Evolutionary conservation across 495 filamentous ascomycete genomes (phyloP), one percentile per base, ranked within the genome.

Genomic region (Arthonia radiata): DNA sequence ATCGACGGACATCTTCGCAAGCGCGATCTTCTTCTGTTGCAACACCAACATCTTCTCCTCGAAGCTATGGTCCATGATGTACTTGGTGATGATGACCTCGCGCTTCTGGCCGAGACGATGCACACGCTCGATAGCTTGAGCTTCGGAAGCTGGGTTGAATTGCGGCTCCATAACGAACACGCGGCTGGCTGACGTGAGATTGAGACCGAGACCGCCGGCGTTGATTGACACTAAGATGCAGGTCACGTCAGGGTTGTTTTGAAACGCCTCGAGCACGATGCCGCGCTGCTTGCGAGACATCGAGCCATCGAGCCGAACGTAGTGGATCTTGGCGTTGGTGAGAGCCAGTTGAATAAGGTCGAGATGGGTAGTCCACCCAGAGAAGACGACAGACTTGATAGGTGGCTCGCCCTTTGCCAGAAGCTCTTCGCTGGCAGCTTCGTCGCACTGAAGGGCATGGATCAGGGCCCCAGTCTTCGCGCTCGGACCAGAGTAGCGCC

Each of bases 131-230:
- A 97, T 57, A 3, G 86, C 86, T 44, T 97, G 86, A 4, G 80
- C 78, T 36, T 94, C 82, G 0, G 80, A 76, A 4, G 80, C 82
- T 2, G 86, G 86, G 44, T 97, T 97, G 44, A 79, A 97, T 37
- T 93, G 80, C 2, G 86, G 86, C 47, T 97, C 86, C 86, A 97
- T 93, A 24, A 94, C 71, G 39, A 80, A 97, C 8, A 83, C 86
- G 19, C 65, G 68, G 40, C 67, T 82, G 13, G 69, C 86, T 2
- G 71, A 53, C 0, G 80, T 92, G 13, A 97, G 56, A 39, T 97
- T 97, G 17, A 97, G 64, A 6, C 83, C 86, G 12, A 92, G 59
- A 17, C 86, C 86, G 30, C 83, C 86, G 1, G 86, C 86, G 34
- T 64, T 76, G 47, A 94, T 82, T 16, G 82, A 92, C 26, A 90